Base-by-base conservation (phyloP, 2,329 filamentous ascomycete species). In the Diaporthe capsici region DNA sequence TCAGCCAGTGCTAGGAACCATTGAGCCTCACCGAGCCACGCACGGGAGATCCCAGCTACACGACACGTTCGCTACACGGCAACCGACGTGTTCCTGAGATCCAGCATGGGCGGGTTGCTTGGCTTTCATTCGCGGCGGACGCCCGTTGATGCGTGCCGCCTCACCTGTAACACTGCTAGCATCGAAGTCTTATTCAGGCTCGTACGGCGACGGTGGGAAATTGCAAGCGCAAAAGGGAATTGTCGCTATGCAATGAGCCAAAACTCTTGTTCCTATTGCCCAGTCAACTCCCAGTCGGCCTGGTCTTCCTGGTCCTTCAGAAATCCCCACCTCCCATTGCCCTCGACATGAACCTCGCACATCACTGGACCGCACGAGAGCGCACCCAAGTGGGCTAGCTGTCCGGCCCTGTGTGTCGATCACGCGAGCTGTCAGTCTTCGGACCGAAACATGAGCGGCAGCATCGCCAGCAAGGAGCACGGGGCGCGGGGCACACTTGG, bases 361-460 rank as follows among this genome's bases (percentile, higher is more conserved):
- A 68, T 53, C 44, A 17, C 34, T 39, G 22, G 15, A 20, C 47
- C 25, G 34, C 47, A 39, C 63, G 12, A 68, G 31, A 53, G 39
- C 15, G 20, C 13, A 39, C 65, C n/a, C 65, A 53, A 70, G 65
- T 55, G 47, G 49, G 65, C 65, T n/a, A 70, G 65, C 49, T 55
- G 49, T 55, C 44, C 49, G 65, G 65, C 9, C 31, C 49, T 42
- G 34, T 15, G 12, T 17, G 65, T 70, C 65, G 65, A 70, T 70
- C 65, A 70, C 31, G 65, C 65, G 49, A 70, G 49, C 65, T 70
- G 65, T 55, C 65, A 70, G 49, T 55, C 47, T 51, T 70, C 49
- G 65, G 65, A 70, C 65, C 65, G 65, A 70, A 70, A 70, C 65
- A 70, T 55, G 47, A 53, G 47, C 34, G 15, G 47, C 65, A 70